A percentile compares a stretch with the other conserved stretches of the same genome.
Conservation (phyloP, 1,139 yeast species). For the Yamadazyma spencermartinsiae region DNA sequence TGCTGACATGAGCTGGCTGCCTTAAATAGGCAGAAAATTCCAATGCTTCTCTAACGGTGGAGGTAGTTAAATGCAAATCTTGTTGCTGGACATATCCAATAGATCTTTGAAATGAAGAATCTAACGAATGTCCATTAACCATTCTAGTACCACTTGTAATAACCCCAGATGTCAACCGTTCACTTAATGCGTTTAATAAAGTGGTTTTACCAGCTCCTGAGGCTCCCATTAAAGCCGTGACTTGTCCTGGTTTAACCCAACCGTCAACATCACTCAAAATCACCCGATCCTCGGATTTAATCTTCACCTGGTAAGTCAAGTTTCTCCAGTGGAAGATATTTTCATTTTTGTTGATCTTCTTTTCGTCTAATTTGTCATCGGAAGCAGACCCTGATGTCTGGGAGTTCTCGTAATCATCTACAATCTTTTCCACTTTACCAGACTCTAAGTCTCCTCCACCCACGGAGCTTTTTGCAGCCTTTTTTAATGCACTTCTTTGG, state of each 20-base stretch:
- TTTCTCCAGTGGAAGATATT: constrained; percentile 79
- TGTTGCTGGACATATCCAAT: constrained; percentile 87
- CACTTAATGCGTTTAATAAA: constrained; percentile 67
- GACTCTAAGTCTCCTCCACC: constrained; percentile 16
- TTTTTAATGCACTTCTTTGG: constrained; percentile 36
- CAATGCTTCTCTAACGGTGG: constrained; percentile 79
- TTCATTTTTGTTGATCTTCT: constrained; percentile 11
- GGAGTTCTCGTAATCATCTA: constrained; percentile 6
- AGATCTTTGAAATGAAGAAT: constrained; percentile 72
- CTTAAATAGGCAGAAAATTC: constrained; percentile 74
- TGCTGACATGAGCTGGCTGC: constrained; percentile 58
- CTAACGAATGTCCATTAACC: constrained; percentile 71
- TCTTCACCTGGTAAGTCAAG: constrained; percentile 70
- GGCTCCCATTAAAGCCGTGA: constrained; percentile 68
- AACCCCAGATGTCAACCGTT: constrained; percentile 76
- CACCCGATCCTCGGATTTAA: constrained; percentile 61
- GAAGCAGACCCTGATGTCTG: constrained; percentile 1
- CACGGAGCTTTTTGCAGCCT: constrained; percentile 12
- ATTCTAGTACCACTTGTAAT: constrained; percentile 69
- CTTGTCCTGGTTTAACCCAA: constrained; percentile 69
- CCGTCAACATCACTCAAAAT: constrained; percentile 74
- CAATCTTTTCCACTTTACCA: constrained; percentile 9
- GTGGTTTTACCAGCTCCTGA: constrained; percentile 91
- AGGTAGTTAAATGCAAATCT: constrained; percentile 69
- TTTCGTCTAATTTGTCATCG: constrained; percentile 3